Percentiles rank a stretch among this genome's conserved stretches.
Evolutionary conservation across 1,284 basidiomycete species (phyloP).

Genomic region (Apiotrichum domesticum): DNA sequence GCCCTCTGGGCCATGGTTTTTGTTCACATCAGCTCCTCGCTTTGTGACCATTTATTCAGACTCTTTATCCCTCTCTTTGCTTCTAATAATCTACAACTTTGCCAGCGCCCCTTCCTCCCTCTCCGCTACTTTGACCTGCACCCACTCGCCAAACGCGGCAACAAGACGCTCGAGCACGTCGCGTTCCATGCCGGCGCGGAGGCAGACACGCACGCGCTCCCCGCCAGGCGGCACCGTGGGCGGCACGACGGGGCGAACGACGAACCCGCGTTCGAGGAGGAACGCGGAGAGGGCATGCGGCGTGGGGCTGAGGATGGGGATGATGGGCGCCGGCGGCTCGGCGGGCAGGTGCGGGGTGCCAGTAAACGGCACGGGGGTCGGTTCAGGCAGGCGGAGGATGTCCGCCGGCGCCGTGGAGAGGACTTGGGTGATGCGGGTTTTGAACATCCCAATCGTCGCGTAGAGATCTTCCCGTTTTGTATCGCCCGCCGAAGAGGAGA

Average conservation of each 20-base stretch:
- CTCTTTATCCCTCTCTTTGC: no score
- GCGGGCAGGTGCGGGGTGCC: conserved; percentile 12
- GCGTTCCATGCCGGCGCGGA: conserved; percentile 36
- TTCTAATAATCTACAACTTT: not conserved
- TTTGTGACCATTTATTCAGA: no score
- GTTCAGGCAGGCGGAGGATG: conserved; percentile 27
- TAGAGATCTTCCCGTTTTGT: conserved; percentile 16
- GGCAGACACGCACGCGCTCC: conserved; percentile 43
- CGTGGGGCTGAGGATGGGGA: conserved; percentile 71
- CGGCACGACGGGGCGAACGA: conserved; percentile 44
- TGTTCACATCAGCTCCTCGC: no score
- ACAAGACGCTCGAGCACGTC: conserved; percentile 26
- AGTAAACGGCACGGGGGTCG: conserved; percentile 22
- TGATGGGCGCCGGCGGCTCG: conserved; percentile 58
- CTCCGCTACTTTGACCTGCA: conserved; percentile 4
- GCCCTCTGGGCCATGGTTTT: no score
- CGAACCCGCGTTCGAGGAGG: conserved; percentile 35
- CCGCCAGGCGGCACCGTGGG: conserved; percentile 44
- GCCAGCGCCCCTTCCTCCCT: not conserved
- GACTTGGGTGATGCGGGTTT: conserved; percentile 15
- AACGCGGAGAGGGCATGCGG: conserved; percentile 51
- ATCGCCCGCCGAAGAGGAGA: conserved; percentile 63
- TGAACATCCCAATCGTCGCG: conserved; percentile 11
- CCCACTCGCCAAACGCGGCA: conserved; percentile 31
- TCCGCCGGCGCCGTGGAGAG: not conserved